Evolutionary conservation across 2,329 filamentous ascomycete genomes (phyloP).

Genomic region (Monilinia fructigena): DNA sequence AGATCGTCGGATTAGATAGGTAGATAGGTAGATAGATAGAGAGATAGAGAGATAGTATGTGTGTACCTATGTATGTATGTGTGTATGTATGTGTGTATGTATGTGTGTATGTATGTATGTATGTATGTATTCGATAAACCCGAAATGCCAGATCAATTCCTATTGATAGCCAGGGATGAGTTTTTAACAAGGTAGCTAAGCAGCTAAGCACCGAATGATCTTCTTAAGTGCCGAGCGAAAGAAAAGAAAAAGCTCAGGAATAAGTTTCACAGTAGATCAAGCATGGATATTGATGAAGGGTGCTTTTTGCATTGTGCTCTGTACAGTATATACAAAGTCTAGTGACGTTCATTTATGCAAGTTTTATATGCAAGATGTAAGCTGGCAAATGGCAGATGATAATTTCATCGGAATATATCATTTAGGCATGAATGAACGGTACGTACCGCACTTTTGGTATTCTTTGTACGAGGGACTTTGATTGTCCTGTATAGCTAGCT

Average conservation of each 20-base stretch:
- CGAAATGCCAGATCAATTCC: neutral
- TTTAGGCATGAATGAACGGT: slow-evolving; percentile 14
- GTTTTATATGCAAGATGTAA: slow-evolving; percentile 16
- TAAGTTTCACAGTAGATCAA: slow-evolving; percentile 12
- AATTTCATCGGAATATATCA: slow-evolving; percentile 13
- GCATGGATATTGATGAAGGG: neutral
- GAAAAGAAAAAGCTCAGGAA: neutral
- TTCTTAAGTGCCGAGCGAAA: slow-evolving; percentile 19
- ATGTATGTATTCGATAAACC: slow-evolving; percentile 7
- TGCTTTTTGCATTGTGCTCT: neutral
- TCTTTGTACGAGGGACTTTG: neutral
- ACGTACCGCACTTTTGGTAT: slow-evolving; percentile 12
- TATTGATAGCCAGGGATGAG: slow-evolving; percentile 18
- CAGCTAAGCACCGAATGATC: slow-evolving; percentile 7
- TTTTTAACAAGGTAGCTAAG: neutral
- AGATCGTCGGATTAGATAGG: slow-evolving; percentile 8
- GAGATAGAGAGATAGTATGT: too few relatives aligned
- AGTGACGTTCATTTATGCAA: slow-evolving; percentile 21
- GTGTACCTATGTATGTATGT: too few relatives aligned
- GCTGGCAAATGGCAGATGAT: slow-evolving; percentile 16
- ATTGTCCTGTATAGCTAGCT: neutral
- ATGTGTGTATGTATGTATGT: too few relatives aligned
- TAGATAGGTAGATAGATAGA: too few relatives aligned
- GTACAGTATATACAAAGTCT: slow-evolving; percentile 8
- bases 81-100: neutral